Evolutionary conservation across 2,329 filamentous ascomycete genomes (phyloP).

Genomic region (Hypoxylon sp.): DNA sequence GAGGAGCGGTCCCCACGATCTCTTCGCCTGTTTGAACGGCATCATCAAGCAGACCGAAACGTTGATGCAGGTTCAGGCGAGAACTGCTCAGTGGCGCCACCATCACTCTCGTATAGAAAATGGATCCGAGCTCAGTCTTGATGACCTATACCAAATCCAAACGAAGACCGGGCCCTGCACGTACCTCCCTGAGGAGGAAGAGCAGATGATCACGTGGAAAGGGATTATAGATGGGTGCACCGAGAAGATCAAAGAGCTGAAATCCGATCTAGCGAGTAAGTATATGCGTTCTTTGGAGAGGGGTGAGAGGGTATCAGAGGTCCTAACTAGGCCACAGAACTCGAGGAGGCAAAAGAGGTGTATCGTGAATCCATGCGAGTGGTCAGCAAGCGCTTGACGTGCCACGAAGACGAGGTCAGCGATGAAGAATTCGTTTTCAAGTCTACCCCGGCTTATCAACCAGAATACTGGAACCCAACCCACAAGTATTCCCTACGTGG

Average conservation of each 20-base stretch:
- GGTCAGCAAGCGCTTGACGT: slow-evolving; percentile 44
- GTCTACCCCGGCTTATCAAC: slow-evolving; percentile 38
- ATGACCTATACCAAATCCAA: slow-evolving; percentile 47
- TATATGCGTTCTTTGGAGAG: neutral
- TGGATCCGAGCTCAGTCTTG: slow-evolving; percentile 37
- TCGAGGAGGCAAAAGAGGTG: slow-evolving; percentile 26
- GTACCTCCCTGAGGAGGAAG: slow-evolving; percentile 46
- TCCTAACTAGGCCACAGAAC: slow-evolving; percentile 36
- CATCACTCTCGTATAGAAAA: slow-evolving; percentile 33
- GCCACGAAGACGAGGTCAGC: slow-evolving; percentile 43
- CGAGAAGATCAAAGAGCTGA: slow-evolving; percentile 46
- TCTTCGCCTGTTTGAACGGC: slow-evolving; percentile 38
- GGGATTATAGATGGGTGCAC: slow-evolving; percentile 47
- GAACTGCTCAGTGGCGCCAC: slow-evolving; percentile 42
- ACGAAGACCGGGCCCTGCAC: slow-evolving; percentile 51
- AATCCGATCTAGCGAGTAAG: slow-evolving; percentile 49
- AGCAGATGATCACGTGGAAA: slow-evolving; percentile 44
- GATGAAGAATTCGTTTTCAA: slow-evolving; percentile 43
- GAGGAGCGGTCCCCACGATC: slow-evolving; percentile 32
- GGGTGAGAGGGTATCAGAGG: neutral
- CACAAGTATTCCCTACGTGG: slow-evolving; percentile 60
- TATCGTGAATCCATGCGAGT: slow-evolving; percentile 34
- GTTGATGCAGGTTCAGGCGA: slow-evolving; percentile 38
- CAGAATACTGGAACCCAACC: slow-evolving; percentile 50
- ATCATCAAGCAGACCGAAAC: slow-evolving; percentile 35